These are phyloP conservation scores for Hanseniaspora lachancei DNA, from an alignment of 805 yeast species.

Conservation along the genomic window DNA sequence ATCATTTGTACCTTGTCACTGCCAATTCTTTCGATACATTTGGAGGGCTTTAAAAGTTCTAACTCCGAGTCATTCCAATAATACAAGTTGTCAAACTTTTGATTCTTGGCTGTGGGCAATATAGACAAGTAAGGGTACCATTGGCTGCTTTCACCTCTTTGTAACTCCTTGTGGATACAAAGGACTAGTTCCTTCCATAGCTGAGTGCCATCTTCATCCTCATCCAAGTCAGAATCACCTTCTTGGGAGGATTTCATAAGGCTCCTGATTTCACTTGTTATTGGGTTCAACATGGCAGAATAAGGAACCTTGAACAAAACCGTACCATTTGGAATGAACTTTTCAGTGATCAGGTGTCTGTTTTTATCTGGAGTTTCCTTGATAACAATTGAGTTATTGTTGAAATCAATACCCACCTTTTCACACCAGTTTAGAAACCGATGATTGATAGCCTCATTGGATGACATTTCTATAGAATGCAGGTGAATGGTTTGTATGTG, in stretches of 20 bases:
- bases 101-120: conserved; percentile 35
- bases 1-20: conserved; percentile 48
- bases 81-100: conserved; percentile 52
- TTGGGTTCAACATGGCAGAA: conserved; percentile 39
- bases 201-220: conserved; percentile 25
- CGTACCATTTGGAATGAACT: conserved; percentile 50
- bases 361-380: conserved; percentile 40
- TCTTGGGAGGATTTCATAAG: conserved; percentile 12
- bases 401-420: conserved; percentile 28
- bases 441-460: conserved; percentile 25
- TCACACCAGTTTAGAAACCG: conserved; percentile 36
- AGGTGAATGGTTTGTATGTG: no score
- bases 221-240: not conserved
- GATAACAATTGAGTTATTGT: conserved; percentile 47
- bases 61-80: conserved; percentile 64
- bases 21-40: conserved; percentile 59
- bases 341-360: conserved; percentile 50
- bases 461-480: not conserved
- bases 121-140: conserved; percentile 67
- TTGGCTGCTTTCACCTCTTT: conserved; percentile 33
- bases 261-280: conserved; percentile 40
- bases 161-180: conserved; percentile 49
- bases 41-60: conserved; percentile 49
- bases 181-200: conserved; percentile 75
- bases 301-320: conserved; percentile 59